A percentile compares a stretch with the other conserved stretches of the same genome.
Conservation (phyloP, 345 rosid species). For the Mercurialis annua region DNA sequence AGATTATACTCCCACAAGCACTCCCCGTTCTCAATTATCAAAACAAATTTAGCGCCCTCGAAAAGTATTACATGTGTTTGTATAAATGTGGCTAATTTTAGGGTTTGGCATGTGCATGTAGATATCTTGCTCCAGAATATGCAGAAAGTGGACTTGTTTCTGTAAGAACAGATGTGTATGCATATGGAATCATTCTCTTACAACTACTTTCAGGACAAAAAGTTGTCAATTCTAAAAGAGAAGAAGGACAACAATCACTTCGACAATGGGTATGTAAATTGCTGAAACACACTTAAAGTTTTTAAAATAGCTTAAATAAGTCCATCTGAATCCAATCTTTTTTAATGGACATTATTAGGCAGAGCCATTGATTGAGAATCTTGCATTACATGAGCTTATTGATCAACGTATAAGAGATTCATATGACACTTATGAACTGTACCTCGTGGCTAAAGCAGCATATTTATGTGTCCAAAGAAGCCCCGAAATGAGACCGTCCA, state of each 20-base stretch:
- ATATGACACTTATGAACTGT: constrained; percentile 38
- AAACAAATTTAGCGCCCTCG: too few relatives aligned
- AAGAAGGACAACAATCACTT: constrained; percentile 37
- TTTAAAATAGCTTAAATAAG: too few relatives aligned
- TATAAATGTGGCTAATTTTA: not conserved
- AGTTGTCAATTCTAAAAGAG: constrained; percentile 26
- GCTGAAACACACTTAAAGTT: not conserved
- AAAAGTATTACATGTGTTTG: not conserved
- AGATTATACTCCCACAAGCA: too few relatives aligned
- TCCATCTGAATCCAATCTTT: too few relatives aligned
- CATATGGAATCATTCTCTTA: constrained; percentile 53
- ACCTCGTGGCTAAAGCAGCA: constrained; percentile 48
- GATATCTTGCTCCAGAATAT: constrained; percentile 65
- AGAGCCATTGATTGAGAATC: constrained; percentile 39
- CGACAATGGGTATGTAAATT: constrained; percentile 51
- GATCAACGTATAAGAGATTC: constrained; percentile 42
- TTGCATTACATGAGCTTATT: constrained; percentile 45
- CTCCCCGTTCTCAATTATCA: too few relatives aligned
- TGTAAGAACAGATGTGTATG: constrained; percentile 57
- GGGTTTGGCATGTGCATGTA: constrained; percentile 24
- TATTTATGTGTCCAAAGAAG: constrained; percentile 36
- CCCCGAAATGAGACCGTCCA: constrained; percentile 58
- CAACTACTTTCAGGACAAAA: constrained; percentile 57
- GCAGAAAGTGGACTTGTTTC: constrained; percentile 58
- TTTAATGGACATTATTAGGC: constrained; percentile 34